Base-by-base conservation (phyloP, 306 rosid species). In the Inga leiocalycina region DNA sequence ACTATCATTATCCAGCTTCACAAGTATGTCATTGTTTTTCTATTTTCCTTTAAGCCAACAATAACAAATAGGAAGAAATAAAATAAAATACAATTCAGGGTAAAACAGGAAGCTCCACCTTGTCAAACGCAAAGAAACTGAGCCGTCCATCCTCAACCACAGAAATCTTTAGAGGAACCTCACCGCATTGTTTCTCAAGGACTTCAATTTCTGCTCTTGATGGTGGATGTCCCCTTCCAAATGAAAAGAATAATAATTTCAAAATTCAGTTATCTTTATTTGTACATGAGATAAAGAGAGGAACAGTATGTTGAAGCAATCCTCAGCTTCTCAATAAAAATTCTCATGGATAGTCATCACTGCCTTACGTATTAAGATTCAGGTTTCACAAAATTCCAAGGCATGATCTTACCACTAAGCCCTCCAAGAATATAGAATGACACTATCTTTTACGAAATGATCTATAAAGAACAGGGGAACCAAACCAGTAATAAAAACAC, bases 111-210 rank as follows among this genome's bases (percentile, higher is more conserved):
- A 93, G 93, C 81, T 90, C 88, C 84, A 82, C 91, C 77, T 85
- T 88, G 74, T 88, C 93, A 80, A 87, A 90, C 78, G 93, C 89
- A 89, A 92, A 91, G 89, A 92, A 93, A 83, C 94, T 88, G 70
- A 88, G 90, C 64, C 86, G 83, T 49, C 98, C 97, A 76, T 92
- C 89, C 45, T 91, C 91, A 24, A 91, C 89, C 45, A 72, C 77
- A 68, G 98, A 89, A 76, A 91, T 82, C 83, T 91, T 88, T 75
- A 91, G 77, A 51, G 93, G 94, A 89, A 93, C 74, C 73, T 85
- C 89, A 80, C 84, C 79, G 20, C 91, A 91, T 75, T 80, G 88
- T 81, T 80, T 89, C 80, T 89, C 89, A 41, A 92, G 89, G 52
- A 80, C 84, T 85, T 93, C 90, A 19, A 92, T 80, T 70, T 91